Conservation (phyloP, 148 eudicot genomes). For the Gaultheria prostrata region DNA sequence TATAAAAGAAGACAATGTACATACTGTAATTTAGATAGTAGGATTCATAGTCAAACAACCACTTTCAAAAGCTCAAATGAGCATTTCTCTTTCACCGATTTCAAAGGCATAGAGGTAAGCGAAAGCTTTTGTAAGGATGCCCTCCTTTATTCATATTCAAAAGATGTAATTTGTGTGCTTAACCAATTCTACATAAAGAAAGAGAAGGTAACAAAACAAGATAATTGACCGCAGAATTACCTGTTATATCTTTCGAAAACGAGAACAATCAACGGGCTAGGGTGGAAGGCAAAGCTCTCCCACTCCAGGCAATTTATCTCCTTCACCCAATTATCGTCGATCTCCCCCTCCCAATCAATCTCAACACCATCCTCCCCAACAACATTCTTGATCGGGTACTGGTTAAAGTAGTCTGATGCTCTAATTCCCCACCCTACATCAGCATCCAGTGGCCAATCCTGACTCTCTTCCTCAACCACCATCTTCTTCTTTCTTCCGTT, state of each 20-base stretch:
- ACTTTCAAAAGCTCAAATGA: neutral
- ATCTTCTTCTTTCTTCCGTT: conserved; percentile 28
- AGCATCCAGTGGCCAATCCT: conserved; percentile 88
- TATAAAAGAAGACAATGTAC: neutral
- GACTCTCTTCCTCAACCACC: conserved; percentile 43
- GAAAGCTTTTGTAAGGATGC: neutral
- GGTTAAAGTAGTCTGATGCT: conserved; percentile 37
- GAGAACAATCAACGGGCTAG: conserved; percentile 86
- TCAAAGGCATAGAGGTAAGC: neutral
- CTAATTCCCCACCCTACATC: conserved; percentile 96
- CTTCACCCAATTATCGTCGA: conserved; percentile 76
- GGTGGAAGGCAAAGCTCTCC: conserved; percentile 97
- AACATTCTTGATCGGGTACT: conserved; percentile 74
- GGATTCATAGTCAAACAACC: neutral
- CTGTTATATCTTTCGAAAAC: conserved; percentile 97
- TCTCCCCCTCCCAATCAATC: conserved; percentile 97
- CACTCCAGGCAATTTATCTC: conserved; percentile 96
- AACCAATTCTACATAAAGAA: neutral
- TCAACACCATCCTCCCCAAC: conserved; percentile 80
- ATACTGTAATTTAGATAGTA: neutral
- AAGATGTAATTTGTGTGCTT: neutral
- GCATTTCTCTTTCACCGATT: neutral
- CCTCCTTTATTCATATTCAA: neutral
- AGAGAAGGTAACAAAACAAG: neutral
- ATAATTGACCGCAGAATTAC: conserved; percentile 26